Evolutionary conservation across 257 asterid species (phyloP), one percentile per base, ranked within the genome.

Genomic region (Primulina tabacum): DNA sequence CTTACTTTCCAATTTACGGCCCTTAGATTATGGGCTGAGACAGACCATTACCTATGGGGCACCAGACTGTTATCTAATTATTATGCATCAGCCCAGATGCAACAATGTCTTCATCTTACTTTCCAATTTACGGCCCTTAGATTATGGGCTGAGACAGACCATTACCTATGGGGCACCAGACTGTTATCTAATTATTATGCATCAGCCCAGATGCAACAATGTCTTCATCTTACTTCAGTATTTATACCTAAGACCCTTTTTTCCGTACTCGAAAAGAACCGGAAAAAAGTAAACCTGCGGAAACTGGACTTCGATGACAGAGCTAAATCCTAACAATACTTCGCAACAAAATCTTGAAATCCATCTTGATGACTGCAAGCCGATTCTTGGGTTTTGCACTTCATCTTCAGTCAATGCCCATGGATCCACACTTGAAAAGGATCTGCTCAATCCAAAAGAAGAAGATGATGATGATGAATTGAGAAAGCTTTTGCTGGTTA

Each of bases 301-400:
- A 52, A 61, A 10, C 67, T 65, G 26, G 65, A 35, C 62, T 47
- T 59, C 80, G 62, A 77, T 80, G 87, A 52, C 65, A 12, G 78
- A 72, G 52, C 33, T 74, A 43, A 72, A 50, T 56, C 71, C 79
- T 38, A 38, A 53, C 40, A 14, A 8, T 68, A 24, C 33, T 33
- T 60, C 69, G 59, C 55, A 14, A 18, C 64, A 62, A 55, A 77
- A 72, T 67, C 69, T 57, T 63, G 81, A 77, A 76, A 68, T 57
- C 55, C 33, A 60, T 40, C 74, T 62, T 37, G 61, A 68, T 3
- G 72, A 67, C 40, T 17, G 24, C 4, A 68, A 59, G 62, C 68
- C 73, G 26, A 28, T 67, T 52, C 62, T 75, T 65, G 69, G 60
- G 30, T n/a, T 81, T 72, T 63, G 75, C 43, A 62, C 60, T 43